Evolutionary conservation across 768 basidiomycete species (phyloP).

Genomic region (Russula sp.): DNA sequence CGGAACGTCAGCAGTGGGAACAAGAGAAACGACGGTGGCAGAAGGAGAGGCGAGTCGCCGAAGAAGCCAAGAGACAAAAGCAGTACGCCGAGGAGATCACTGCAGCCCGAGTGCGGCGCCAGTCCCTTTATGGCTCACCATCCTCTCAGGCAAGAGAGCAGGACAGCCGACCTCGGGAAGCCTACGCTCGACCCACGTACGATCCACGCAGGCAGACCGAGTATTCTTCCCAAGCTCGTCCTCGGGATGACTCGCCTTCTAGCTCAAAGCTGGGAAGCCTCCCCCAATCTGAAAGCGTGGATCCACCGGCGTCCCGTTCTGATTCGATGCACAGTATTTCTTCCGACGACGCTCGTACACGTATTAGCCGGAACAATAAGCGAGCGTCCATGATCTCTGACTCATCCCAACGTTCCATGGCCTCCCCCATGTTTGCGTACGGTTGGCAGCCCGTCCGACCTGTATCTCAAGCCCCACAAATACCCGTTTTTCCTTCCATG

Average conservation of each 20-base stretch:
- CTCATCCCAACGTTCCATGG: conserved; percentile 13
- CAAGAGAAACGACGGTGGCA: conserved; percentile 40
- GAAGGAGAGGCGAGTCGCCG: conserved; percentile 40
- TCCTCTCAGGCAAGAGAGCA: conserved; percentile 13
- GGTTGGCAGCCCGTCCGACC: conserved; percentile 14
- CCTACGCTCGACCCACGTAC: conserved; percentile 21
- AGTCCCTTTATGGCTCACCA: neutral
- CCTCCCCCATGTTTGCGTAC: conserved; percentile 10
- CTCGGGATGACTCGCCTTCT: conserved; percentile 9
- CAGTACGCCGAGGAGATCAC: conserved; percentile 21
- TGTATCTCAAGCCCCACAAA: conserved; percentile 13
- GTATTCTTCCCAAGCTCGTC: neutral
- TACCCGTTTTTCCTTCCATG: conserved; percentile 17
- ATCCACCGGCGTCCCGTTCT: conserved; percentile 8
- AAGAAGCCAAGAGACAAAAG: conserved; percentile 34
- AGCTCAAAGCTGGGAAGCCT: conserved; percentile 15
- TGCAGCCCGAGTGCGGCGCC: conserved; percentile 22
- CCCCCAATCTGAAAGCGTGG: conserved; percentile 12
- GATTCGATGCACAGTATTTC: conserved; percentile 13
- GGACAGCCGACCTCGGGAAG: conserved; percentile 15
- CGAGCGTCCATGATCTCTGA: conserved; percentile 19
- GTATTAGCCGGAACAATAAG: conserved; percentile 7
- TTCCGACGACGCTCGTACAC: conserved; percentile 18
- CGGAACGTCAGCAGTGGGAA: conserved; percentile 40
- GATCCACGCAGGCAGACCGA: conserved; percentile 19